Percentiles rank a stretch among this genome's conserved stretches.
phyloP scores from a whole-genome alignment of 805 yeast genomes.

The Candida germanica region DNA sequence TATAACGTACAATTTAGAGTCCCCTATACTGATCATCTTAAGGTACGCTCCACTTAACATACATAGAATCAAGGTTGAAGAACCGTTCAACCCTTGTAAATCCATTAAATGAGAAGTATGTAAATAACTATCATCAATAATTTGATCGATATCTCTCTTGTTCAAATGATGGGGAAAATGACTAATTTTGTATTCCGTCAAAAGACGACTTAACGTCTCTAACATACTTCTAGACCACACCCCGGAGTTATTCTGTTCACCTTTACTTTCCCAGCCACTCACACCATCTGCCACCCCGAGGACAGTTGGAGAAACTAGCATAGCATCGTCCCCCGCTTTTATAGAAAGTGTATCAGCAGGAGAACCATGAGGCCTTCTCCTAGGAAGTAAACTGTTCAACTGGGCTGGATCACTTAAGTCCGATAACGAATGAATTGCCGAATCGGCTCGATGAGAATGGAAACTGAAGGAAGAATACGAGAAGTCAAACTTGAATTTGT shows the following conservation, averaged over 20 bases:
- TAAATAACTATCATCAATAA: slow-evolving; percentile 45
- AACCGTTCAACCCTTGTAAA: slow-evolving; percentile 44
- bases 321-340: slow-evolving; percentile 57
- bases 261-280: slow-evolving; percentile 51
- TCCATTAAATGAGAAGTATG: slow-evolving; percentile 53
- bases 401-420: slow-evolving; percentile 50
- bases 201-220: slow-evolving; percentile 46
- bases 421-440: slow-evolving; percentile 46
- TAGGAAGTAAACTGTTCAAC: slow-evolving; percentile 43
- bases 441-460: slow-evolving; percentile 38
- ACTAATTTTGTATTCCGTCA: slow-evolving; percentile 42
- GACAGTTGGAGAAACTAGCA: slow-evolving; percentile 51
- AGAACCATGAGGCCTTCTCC: slow-evolving; percentile 50
- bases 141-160: slow-evolving; percentile 39
- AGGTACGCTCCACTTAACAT: slow-evolving; percentile 48
- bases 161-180: slow-evolving; percentile 37
- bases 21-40: slow-evolving; percentile 52
- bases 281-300: slow-evolving; percentile 58
- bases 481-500: slow-evolving; percentile 42
- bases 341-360: slow-evolving; percentile 51
- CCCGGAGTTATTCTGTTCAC: slow-evolving; percentile 43
- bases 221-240: slow-evolving; percentile 52
- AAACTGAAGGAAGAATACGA: slow-evolving; percentile 47
- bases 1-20: slow-evolving; percentile 46
- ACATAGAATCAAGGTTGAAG: slow-evolving; percentile 47